A percentile compares a stretch with the other conserved stretches of the same genome.
Conservation (phyloP, 2,329 filamentous ascomycete species). For the Clonostachys rhizophaga region DNA sequence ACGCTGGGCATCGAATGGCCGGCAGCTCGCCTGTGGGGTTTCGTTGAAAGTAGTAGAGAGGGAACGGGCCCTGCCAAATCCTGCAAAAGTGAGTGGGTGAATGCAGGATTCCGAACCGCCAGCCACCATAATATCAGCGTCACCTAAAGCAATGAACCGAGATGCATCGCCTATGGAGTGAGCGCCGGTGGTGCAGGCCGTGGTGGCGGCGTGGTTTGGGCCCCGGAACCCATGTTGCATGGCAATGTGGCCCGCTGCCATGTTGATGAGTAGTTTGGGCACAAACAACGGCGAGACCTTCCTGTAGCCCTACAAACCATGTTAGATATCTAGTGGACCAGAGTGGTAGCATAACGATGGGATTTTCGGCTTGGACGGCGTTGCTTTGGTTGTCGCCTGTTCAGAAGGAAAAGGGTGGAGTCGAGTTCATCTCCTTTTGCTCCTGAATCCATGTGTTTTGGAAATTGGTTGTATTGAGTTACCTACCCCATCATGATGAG, state of each 20-base stretch:
- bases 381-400: no score
- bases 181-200: conserved; percentile 92
- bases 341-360: no score
- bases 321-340: neutral
- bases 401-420: no score
- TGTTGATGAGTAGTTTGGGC: conserved; percentile 87
- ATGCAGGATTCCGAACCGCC: conserved; percentile 94
- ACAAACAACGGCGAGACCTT: conserved; percentile 94
- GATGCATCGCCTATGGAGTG: conserved; percentile 93
- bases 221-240: conserved; percentile 89
- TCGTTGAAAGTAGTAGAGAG: conserved; percentile 79
- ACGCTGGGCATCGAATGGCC: conserved; percentile 79
- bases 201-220: conserved; percentile 89
- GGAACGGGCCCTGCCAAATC: conserved; percentile 84
- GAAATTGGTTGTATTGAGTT: neutral
- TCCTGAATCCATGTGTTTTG: no score
- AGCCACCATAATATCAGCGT: conserved; percentile 94
- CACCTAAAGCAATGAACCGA: conserved; percentile 86
- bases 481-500: conserved; percentile 67
- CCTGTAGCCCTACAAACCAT: conserved; percentile 66
- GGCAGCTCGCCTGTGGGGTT: conserved; percentile 63
- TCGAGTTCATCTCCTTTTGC: no score
- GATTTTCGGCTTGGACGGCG: no score
- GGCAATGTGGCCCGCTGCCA: conserved; percentile 90
- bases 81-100: conserved; percentile 87